phyloP scores from a whole-genome alignment of 495 filamentous ascomycete genomes.

The Daldinia grandis region DNA sequence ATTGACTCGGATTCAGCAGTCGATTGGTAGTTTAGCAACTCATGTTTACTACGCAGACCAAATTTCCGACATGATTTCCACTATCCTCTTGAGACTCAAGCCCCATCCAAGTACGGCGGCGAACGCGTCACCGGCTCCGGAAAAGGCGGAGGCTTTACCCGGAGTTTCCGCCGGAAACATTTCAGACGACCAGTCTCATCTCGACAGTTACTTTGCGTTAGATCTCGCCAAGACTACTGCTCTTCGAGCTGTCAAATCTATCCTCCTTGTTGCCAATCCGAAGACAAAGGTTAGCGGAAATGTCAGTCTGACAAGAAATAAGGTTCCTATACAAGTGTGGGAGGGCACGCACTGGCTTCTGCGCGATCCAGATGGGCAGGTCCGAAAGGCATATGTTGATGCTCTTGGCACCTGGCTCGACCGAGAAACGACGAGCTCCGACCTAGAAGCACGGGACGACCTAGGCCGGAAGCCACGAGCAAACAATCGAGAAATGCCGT shows the following conservation, averaged over 20 bases:
- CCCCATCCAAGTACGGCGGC: constrained; percentile 60
- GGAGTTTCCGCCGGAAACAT: constrained; percentile 43
- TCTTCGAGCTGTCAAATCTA: constrained; percentile 80
- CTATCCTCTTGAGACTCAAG: constrained; percentile 78
- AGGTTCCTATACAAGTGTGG: constrained; percentile 81
- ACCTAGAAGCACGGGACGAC: constrained; percentile 69
- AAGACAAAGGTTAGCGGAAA: constrained; percentile 65
- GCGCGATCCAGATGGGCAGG: constrained; percentile 75
- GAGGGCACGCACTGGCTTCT: constrained; percentile 91
- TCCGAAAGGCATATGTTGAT: constrained; percentile 83
- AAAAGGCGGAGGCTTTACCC: constrained; percentile 49
- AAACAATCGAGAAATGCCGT: constrained; percentile 47
- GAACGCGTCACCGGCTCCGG: constrained; percentile 49
- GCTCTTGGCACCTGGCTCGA: constrained; percentile 83
- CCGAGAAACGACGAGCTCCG: constrained; percentile 75
- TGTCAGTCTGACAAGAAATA: constrained; percentile 71
- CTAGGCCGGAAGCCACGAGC: constrained; percentile 49
- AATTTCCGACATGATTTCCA: constrained; percentile 86
- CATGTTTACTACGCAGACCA: constrained; percentile 96
- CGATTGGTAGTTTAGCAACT: constrained; percentile 85
- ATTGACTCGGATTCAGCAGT: constrained; percentile 72
- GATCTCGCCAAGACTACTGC: constrained; percentile 77
- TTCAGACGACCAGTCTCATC: constrained; percentile 50
- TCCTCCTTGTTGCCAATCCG: constrained; percentile 79
- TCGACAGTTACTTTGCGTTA: constrained; percentile 75